Percentiles rank a stretch among this genome's conserved stretches.
These are phyloP conservation scores for Melampsora abietis-canadensis DNA, from an alignment of 1,284 basidiomycete genomes.

Conservation along the genomic window DNA sequence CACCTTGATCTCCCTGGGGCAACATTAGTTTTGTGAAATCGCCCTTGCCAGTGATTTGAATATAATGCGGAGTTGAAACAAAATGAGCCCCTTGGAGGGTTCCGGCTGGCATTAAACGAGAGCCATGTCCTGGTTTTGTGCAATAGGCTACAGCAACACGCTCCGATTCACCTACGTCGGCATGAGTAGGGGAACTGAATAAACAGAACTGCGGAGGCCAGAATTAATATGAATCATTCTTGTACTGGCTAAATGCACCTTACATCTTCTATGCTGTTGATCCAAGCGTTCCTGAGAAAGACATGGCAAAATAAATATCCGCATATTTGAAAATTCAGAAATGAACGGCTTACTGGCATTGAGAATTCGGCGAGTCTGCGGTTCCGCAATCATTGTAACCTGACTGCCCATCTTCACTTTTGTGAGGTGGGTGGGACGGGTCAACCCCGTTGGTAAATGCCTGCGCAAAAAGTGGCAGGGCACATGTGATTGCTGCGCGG, in stretches of 20 bases:
- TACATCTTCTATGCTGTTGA: background rate
- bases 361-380: background rate
- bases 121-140: slow-evolving; percentile 1
- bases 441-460: background rate
- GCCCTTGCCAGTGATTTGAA: slow-evolving; percentile 47
- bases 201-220: background rate
- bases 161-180: background rate
- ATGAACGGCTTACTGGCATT: slow-evolving; percentile 13
- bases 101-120: background rate
- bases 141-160: slow-evolving; percentile 8
- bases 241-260: background rate
- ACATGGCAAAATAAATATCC: background rate
- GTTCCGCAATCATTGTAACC: slow-evolving; percentile 10
- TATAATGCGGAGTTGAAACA: slow-evolving; percentile 46
- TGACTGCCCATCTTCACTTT: background rate
- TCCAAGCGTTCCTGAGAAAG: background rate
- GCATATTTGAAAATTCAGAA: background rate
- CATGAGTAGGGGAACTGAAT: background rate
- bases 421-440: background rate
- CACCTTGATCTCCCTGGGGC: slow-evolving; percentile 51
- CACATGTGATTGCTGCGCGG: background rate
- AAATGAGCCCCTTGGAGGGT: slow-evolving; percentile 37
- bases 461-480: background rate
- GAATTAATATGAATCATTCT: background rate
- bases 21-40: slow-evolving; percentile 54